Percentiles rank a stretch among this genome's conserved stretches.
Evolutionary conservation across 495 filamentous ascomycete species (phyloP).

Genomic region (Tuber magnatum): DNA sequence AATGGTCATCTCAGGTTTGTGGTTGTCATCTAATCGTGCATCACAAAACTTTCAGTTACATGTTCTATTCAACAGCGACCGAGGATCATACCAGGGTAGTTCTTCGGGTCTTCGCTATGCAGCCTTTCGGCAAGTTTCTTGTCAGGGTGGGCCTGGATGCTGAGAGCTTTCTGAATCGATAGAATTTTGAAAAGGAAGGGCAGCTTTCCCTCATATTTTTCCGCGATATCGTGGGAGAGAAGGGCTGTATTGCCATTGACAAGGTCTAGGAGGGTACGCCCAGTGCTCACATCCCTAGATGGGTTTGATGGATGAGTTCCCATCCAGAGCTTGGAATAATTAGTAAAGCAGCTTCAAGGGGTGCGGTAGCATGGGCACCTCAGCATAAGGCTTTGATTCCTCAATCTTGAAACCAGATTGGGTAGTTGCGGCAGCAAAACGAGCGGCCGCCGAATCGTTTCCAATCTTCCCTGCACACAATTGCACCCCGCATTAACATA

Average conservation of each 20-base stretch:
- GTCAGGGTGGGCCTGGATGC: constrained; percentile 96
- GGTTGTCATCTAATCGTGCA: constrained; percentile 72
- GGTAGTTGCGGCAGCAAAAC: constrained; percentile 70
- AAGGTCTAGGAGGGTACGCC: constrained; percentile 80
- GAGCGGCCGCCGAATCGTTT: constrained; percentile 66
- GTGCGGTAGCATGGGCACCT: constrained; percentile 49
- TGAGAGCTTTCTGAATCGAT: constrained; percentile 85
- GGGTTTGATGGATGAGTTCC: constrained; percentile 94
- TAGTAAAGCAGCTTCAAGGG: neutral
- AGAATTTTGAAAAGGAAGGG: constrained; percentile 98
- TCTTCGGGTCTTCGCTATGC: constrained; percentile 76
- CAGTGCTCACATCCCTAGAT: constrained; percentile 76
- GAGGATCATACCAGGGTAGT: constrained; percentile 67
- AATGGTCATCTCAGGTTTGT: constrained; percentile 99
- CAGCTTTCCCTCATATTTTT: constrained; percentile 68
- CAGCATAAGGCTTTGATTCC: constrained; percentile 77
- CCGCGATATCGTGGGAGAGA: constrained; percentile 61
- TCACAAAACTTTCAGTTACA: neutral
- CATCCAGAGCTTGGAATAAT: constrained; percentile 76
- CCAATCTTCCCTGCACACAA: constrained; percentile 63
- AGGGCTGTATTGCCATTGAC: constrained; percentile 82
- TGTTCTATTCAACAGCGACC: neutral
- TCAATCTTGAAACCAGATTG: constrained; percentile 65
- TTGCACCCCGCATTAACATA: constrained; percentile 29
- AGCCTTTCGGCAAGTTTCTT: constrained; percentile 91